Evolutionary conservation across 176 grass and related monocot species (phyloP).

Genomic region (Phoenix dactylifera): DNA sequence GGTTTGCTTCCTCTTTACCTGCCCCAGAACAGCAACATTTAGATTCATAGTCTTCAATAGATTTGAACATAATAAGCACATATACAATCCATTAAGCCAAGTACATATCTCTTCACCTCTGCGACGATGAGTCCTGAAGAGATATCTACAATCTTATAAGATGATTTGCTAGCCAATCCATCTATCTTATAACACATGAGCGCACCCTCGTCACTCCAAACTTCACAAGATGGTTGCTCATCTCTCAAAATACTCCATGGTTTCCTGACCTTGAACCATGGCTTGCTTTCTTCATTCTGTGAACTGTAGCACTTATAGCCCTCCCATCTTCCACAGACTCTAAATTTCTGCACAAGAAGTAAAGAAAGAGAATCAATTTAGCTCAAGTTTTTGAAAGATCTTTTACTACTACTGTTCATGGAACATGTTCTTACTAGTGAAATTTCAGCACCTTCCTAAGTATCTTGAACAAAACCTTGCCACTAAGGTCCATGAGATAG

Average conservation of each 20-base stretch:
- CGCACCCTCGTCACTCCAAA: not conserved
- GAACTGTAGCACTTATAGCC: slow-evolving; percentile 1
- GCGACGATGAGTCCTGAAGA: not conserved
- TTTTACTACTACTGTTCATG: too few relatives aligned
- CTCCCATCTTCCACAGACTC: slow-evolving; percentile 12
- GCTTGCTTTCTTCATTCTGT: not conserved
- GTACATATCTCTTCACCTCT: slow-evolving; percentile 1
- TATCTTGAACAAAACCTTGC: slow-evolving; percentile 5
- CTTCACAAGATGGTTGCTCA: not conserved
- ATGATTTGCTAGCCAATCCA: slow-evolving; percentile 1
- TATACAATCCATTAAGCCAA: too few relatives aligned
- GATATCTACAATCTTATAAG: slow-evolving; percentile 10
- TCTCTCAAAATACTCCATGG: slow-evolving; percentile 1
- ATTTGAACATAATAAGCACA: not conserved
- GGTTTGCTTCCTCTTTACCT: slow-evolving; percentile 17
- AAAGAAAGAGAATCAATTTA: not conserved
- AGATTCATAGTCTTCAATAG: not conserved
- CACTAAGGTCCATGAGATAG: slow-evolving; percentile 10
- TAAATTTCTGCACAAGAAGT: slow-evolving; percentile 1
- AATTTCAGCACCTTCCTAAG: slow-evolving; percentile 11
- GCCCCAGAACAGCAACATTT: not conserved
- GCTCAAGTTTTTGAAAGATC: too few relatives aligned
- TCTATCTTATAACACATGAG: not conserved
- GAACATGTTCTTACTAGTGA: not conserved
- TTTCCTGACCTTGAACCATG: slow-evolving; percentile 14